Evolutionary conservation across 2,329 filamentous ascomycete species (phyloP).

Genomic region (Cercospora zeina): DNA sequence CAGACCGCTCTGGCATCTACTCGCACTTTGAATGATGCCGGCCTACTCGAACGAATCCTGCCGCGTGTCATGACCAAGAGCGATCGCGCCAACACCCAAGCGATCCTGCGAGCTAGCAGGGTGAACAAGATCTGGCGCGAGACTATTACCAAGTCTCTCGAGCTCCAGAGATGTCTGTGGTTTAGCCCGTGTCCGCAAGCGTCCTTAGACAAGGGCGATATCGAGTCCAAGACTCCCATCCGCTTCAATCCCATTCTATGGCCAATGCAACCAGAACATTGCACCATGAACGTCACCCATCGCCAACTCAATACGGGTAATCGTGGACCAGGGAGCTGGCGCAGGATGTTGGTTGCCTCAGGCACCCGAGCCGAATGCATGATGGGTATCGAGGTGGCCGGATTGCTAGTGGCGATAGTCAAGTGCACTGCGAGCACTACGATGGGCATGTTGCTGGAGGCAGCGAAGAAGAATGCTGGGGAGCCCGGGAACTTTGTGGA

Average conservation of each 20-base stretch:
- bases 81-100: background rate
- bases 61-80: background rate
- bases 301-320: background rate
- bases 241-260: conserved; percentile 11
- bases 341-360: conserved; percentile 5
- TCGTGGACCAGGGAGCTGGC: background rate
- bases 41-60: background rate
- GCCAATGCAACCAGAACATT: background rate
- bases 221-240: background rate
- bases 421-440: background rate
- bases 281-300: background rate
- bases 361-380: background rate
- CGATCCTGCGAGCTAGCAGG: background rate
- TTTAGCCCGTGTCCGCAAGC: background rate
- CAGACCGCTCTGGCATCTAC: background rate
- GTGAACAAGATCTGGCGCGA: conserved; percentile 7
- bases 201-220: background rate
- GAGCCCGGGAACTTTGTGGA: background rate
- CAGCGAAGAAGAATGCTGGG: conserved; percentile 1
- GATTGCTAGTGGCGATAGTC: background rate
- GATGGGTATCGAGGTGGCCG: background rate
- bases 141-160: background rate
- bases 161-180: background rate
- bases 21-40: background rate
- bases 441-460: background rate